Conservation (phyloP, 2,329 filamentous ascomycete species). For the Colletotrichum sp. region DNA sequence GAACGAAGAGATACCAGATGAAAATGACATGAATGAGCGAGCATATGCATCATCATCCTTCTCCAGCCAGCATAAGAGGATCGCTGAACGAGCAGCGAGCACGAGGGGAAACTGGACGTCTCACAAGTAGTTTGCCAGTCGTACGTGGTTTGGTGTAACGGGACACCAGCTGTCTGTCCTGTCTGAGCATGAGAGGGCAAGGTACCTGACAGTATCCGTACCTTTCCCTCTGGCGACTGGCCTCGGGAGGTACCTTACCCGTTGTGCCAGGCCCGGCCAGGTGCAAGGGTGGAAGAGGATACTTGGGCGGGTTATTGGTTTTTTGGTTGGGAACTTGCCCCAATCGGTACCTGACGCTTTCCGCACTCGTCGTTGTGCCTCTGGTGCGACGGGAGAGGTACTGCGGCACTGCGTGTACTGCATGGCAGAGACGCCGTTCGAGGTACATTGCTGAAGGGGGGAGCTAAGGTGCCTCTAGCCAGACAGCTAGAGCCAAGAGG, state of each 20-base stretch:
- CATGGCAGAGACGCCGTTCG: background rate
- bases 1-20: background rate
- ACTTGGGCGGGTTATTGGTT: background rate
- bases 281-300: background rate
- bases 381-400: background rate
- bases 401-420: background rate
- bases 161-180: background rate
- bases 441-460: background rate
- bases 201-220: background rate
- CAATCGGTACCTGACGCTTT: background rate
- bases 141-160: slow-evolving; percentile 7
- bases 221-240: background rate
- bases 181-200: background rate
- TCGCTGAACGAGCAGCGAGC: background rate
- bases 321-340: slow-evolving; percentile 1
- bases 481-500: background rate
- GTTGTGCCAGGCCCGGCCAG: background rate
- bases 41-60: background rate
- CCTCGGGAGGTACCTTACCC: background rate
- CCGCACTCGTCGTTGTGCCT: slow-evolving; percentile 1
- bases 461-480: background rate
- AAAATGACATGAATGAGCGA: background rate
- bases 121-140: slow-evolving; percentile 1
- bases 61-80: background rate
- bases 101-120: slow-evolving; percentile 4